Percentiles rank a stretch among this genome's conserved stretches.
These are phyloP conservation scores for Cenchrus americanus DNA, from an alignment of 176 grass and related monocot genomes.

Conservation along the genomic window DNA sequence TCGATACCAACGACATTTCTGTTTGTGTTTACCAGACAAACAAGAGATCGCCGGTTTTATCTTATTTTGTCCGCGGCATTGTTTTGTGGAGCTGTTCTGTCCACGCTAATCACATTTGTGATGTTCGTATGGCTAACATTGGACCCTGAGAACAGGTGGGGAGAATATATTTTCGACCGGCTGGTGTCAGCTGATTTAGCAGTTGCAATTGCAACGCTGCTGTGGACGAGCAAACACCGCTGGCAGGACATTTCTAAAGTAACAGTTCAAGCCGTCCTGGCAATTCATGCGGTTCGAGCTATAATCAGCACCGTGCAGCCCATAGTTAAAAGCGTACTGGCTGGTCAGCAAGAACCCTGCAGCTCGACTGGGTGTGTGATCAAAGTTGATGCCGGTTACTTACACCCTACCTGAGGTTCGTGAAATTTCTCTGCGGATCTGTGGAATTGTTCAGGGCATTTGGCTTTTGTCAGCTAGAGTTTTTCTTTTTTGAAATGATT, in stretches of 20 bases:
- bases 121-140: neutral
- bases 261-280: neutral
- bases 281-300: constrained; percentile 2
- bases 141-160: neutral
- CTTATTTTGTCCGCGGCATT: neutral
- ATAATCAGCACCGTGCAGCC: neutral
- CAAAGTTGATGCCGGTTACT: neutral
- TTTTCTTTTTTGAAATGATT: neutral
- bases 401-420: neutral
- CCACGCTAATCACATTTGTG: neutral
- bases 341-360: neutral
- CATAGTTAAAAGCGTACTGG: neutral
- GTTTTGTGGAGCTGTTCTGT: neutral
- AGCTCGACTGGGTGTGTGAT: neutral
- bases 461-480: neutral
- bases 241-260: neutral
- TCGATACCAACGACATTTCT: neutral
- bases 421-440: neutral
- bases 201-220: neutral
- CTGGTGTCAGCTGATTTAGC: neutral
- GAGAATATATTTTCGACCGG: neutral
- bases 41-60: neutral
- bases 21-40: neutral
- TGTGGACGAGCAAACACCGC: neutral
- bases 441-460: neutral